Evolutionary conservation across 257 asterid genomes (phyloP).

Genomic region (Petrea volubilis): DNA sequence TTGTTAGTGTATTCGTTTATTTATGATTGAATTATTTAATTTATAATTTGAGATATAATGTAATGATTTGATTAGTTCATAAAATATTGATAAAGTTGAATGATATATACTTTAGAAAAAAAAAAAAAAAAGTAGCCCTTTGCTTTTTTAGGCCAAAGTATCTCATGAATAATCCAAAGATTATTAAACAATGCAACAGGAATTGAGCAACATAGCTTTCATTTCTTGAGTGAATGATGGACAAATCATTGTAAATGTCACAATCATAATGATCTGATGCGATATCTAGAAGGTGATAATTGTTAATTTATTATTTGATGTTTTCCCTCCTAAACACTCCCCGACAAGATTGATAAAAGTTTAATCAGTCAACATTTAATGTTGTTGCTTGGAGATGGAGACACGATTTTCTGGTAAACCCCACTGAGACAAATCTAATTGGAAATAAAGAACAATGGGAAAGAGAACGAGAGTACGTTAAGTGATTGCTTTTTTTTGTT

Average conservation of each 20-base stretch:
- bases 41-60: too few species aligned
- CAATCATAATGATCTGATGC: constrained; percentile 1
- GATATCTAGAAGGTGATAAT: constrained; percentile 7
- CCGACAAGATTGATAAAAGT: not conserved
- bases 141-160: not conserved
- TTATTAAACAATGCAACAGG: not conserved
- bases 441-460: too few species aligned
- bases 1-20: too few species aligned
- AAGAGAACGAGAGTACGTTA: too few species aligned
- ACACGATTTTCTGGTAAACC: not conserved
- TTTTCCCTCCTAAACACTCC: constrained; percentile 4
- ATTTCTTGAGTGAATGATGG: not conserved
- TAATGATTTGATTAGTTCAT: too few species aligned
- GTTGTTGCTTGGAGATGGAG: not conserved
- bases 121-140: too few species aligned
- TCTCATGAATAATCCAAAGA: not conserved
- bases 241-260: constrained; percentile 11
- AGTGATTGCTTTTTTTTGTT: too few species aligned
- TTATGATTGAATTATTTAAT: too few species aligned
- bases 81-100: too few species aligned
- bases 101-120: too few species aligned
- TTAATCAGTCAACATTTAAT: not conserved
- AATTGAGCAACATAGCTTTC: not conserved
- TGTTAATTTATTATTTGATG: not conserved
- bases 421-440: too few species aligned